Percentiles rank a stretch among this genome's conserved stretches.
These are phyloP conservation scores for Termitomyces sp. DNA, from an alignment of 768 basidiomycete genomes.

Conservation along the genomic window DNA sequence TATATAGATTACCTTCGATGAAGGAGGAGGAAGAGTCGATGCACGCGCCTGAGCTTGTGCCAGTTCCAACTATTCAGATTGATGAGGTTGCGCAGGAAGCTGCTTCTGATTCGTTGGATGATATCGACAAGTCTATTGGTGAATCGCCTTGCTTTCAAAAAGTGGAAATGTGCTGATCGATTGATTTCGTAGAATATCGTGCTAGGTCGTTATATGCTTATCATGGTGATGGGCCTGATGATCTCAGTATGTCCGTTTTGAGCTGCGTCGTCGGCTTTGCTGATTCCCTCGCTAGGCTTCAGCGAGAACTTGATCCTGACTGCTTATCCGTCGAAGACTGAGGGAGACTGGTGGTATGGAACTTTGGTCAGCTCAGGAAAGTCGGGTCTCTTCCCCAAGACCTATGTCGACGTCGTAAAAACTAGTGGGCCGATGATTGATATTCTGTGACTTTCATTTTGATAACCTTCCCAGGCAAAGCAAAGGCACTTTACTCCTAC, in stretches of 20 bases:
- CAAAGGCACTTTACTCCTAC: slow-evolving; percentile 81
- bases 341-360: slow-evolving; percentile 94
- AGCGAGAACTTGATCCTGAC: slow-evolving; percentile 69
- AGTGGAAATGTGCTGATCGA: neutral
- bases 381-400: slow-evolving; percentile 86
- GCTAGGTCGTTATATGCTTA: slow-evolving; percentile 83
- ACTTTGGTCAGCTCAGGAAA: slow-evolving; percentile 57
- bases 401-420: slow-evolving; percentile 74
- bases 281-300: slow-evolving; percentile 49
- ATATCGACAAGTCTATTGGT: slow-evolving; percentile 68
- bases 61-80: slow-evolving; percentile 58
- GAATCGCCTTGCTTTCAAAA: slow-evolving; percentile 17
- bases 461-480: slow-evolving; percentile 41
- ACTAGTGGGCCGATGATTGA: slow-evolving; percentile 43
- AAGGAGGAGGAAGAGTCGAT: slow-evolving; percentile 40
- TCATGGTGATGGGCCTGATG: slow-evolving; percentile 81
- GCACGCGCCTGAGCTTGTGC: slow-evolving; percentile 29
- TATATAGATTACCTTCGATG: slow-evolving; percentile 45
- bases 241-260: slow-evolving; percentile 59
- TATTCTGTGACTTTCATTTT: slow-evolving; percentile 1
- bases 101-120: slow-evolving; percentile 52
- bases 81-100: slow-evolving; percentile 36
- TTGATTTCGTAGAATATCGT: slow-evolving; percentile 48
- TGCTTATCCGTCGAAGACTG: slow-evolving; percentile 83
- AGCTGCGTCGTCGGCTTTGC: neutral